These are phyloP conservation scores for Amanita exitialis DNA, from an alignment of 768 basidiomycete species.

Conservation along the genomic window DNA sequence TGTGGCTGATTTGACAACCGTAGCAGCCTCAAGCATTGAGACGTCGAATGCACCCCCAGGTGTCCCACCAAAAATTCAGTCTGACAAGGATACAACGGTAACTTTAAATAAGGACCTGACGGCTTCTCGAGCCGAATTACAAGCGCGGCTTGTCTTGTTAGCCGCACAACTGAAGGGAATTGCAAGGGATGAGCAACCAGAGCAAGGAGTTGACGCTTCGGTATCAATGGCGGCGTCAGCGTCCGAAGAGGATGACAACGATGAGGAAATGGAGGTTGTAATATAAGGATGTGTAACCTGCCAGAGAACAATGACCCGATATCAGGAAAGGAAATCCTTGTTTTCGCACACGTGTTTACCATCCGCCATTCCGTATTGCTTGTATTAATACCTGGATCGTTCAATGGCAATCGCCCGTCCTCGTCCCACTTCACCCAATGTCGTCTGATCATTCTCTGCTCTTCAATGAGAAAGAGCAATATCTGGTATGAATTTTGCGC, in stretches of 20 bases:
- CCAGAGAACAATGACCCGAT: constrained; percentile 2
- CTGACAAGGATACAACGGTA: neutral
- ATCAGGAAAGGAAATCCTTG: constrained; percentile 19
- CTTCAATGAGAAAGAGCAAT: neutral
- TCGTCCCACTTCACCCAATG: neutral
- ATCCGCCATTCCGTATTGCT: constrained; percentile 19
- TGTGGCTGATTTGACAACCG: neutral
- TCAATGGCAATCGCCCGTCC: neutral
- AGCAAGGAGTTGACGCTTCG: neutral
- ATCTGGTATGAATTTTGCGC: constrained; percentile 3
- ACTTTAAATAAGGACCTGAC: neutral
- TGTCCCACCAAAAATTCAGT: neutral
- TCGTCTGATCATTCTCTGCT: constrained; percentile 3
- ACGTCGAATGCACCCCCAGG: neutral
- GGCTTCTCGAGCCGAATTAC: constrained; percentile 52
- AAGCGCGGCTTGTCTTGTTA: constrained; percentile 63
- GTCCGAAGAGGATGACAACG: constrained; percentile 20
- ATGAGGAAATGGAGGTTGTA: constrained; percentile 37
- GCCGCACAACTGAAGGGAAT: constrained; percentile 63
- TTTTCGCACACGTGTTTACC: constrained; percentile 12
- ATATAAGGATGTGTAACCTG: constrained; percentile 17
- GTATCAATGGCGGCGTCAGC: neutral
- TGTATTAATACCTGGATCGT: constrained; percentile 14
- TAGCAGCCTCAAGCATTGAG: neutral
- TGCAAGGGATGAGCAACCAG: constrained; percentile 15